Evolutionary conservation across 352 stramenopile species (phyloP), one percentile per base, ranked within the genome.

Genomic region (Phytophthora ohioensis): DNA sequence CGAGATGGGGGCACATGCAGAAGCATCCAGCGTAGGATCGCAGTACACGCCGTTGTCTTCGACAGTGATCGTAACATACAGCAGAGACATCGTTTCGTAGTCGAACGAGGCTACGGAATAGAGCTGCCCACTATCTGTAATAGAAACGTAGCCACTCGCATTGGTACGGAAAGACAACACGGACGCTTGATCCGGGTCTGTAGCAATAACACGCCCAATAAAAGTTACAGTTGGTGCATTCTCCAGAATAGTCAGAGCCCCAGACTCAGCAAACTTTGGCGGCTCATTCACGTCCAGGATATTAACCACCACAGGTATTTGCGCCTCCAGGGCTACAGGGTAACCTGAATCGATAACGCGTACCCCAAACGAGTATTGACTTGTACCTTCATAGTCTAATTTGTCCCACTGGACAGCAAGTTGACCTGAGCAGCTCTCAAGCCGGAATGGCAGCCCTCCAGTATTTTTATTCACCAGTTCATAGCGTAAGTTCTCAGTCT

Each of bases 231-330:
- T 69, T 11, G 56, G 42, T 32, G 60, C 48, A 53, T 89, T 91
- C 47, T 91, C 83, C 3, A 59, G 3, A 36, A 91, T 76, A n/a
- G 53, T 57, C 4, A 88, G 54, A 1, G 51, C 35, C 2, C 69
- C 54, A n/a, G 72, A 74, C 7, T 75, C 27, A 5, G 66, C 60
- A 52, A 89, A 82, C 11, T 55, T 38, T 11, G 83, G 77, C 0
- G 77, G 41, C 57, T 91, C 83, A 47, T 91, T 91, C 47, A 89
- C 77, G 30, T 91, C 57, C 0, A 81, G 31, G 21, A 91, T 66
- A 2, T 64, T 69, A 0, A 89, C 57, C 13, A 73, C 67, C 2
- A 91, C 69, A 2, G 46, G 13, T 21, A 67, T 64, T 32, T 74
- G 64, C 0, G 76, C 59, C 11, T 69, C 65, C 13, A 91, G 49